Evolutionary conservation across 495 filamentous ascomycete genomes (phyloP).

Genomic region (Aspergillus coremiiformis): DNA sequence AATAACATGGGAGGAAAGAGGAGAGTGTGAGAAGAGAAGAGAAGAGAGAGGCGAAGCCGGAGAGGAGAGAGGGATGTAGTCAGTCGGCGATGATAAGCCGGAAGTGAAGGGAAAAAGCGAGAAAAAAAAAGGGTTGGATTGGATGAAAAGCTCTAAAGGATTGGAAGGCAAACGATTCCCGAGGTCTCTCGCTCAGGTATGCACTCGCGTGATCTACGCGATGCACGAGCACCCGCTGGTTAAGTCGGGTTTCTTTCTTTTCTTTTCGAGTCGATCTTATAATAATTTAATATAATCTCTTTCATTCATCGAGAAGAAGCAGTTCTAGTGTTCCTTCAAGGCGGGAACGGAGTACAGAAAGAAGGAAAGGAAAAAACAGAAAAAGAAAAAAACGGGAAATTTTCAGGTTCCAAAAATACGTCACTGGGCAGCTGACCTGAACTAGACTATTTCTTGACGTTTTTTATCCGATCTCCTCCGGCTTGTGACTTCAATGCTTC

Average conservation of each 20-base stretch:
- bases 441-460: no score
- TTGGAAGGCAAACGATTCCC: constrained; percentile 11
- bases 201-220: constrained; percentile 21
- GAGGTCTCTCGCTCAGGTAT: constrained; percentile 9
- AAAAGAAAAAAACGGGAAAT: background rate
- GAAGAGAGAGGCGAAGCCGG: background rate
- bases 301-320: background rate
- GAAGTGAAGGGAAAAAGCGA: constrained; percentile 9
- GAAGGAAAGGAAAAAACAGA: constrained; percentile 1
- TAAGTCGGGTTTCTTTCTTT: background rate
- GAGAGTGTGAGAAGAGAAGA: background rate
- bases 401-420: constrained; percentile 4
- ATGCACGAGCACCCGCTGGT: background rate
- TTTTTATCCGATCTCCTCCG: constrained; percentile 14
- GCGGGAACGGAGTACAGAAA: background rate
- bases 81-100: constrained; percentile 15
- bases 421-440: constrained; percentile 9
- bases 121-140: constrained; percentile 4
- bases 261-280: background rate
- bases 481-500: no score
- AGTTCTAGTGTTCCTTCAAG: background rate
- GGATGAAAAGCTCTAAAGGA: background rate
- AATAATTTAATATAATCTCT: background rate
- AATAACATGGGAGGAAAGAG: constrained; percentile 3
- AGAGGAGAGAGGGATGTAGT: constrained; percentile 6